Percentiles rank a stretch among this genome's conserved stretches.
phyloP scores from a whole-genome alignment of 2,329 filamentous ascomycete species.

The Dendrostoma leiphaemia region DNA sequence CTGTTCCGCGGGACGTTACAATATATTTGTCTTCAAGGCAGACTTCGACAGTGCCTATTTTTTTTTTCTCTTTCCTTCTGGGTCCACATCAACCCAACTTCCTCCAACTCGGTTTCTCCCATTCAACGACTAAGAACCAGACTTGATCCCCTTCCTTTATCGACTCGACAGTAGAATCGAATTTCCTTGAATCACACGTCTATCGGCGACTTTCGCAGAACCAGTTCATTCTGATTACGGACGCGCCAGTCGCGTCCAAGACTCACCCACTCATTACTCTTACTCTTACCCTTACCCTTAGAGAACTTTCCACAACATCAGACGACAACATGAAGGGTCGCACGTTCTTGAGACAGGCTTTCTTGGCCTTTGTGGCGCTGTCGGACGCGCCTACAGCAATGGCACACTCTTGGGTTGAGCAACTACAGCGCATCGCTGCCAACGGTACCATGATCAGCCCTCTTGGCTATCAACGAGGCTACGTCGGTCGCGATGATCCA shows the following conservation, averaged over 20 bases:
- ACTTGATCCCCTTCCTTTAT: background rate
- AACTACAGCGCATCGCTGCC: conserved; percentile 65
- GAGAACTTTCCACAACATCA: background rate
- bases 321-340: conserved; percentile 7
- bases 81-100: conserved; percentile 6
- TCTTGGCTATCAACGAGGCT: conserved; percentile 74
- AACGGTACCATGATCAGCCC: conserved; percentile 72
- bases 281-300: background rate
- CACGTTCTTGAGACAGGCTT: conserved; percentile 7
- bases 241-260: conserved; percentile 9
- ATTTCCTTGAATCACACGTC: background rate
- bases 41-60: conserved; percentile 3
- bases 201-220: background rate
- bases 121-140: background rate
- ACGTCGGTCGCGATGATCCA: conserved; percentile 53
- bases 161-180: background rate
- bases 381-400: conserved; percentile 30
- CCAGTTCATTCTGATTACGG: background rate
- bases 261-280: too few species aligned
- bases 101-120: background rate
- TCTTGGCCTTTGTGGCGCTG: conserved; percentile 26
- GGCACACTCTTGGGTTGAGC: conserved; percentile 83
- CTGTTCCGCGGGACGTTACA: conserved; percentile 17
- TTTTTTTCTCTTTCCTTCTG: background rate
- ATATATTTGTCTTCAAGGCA: conserved; percentile 13